These are phyloP conservation scores for Rhodocollybia butyracea DNA, from an alignment of 768 basidiomycete species.

Conservation along the genomic window DNA sequence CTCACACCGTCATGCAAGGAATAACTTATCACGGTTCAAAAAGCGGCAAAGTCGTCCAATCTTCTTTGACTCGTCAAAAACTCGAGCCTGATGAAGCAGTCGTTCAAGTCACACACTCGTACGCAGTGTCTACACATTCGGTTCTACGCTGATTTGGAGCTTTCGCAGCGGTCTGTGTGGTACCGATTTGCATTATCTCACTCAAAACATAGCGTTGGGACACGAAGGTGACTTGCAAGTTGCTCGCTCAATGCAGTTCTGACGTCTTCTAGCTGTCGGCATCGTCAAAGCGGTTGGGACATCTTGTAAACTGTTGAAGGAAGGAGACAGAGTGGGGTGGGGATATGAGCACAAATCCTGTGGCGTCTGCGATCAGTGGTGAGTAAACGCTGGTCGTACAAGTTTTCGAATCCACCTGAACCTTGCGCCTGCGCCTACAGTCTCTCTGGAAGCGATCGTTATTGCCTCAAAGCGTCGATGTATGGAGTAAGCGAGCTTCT, in stretches of 20 bases:
- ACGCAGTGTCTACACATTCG: too few species aligned
- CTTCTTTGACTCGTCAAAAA: neutral
- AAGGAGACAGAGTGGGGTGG: conserved; percentile 33
- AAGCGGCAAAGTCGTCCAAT: neutral
- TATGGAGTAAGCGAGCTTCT: conserved; percentile 5
- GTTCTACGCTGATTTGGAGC: too few species aligned
- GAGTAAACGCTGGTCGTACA: too few species aligned
- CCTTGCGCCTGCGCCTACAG: too few species aligned
- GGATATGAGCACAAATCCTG: conserved; percentile 29
- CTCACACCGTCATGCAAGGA: neutral
- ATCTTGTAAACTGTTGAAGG: neutral
- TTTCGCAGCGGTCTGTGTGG: conserved; percentile 33
- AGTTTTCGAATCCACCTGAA: too few species aligned
- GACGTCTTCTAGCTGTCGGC: conserved; percentile 17
- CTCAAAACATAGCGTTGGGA: conserved; percentile 28
- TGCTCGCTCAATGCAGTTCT: neutral
- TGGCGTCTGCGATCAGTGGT: too few species aligned
- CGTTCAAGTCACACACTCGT: conserved; percentile 6
- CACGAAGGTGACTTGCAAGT: conserved; percentile 26
- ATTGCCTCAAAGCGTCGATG: conserved; percentile 13
- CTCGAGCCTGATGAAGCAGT: conserved; percentile 6
- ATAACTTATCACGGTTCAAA: conserved; percentile 2
- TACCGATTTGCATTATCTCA: conserved; percentile 30
- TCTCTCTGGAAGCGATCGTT: conserved; percentile 27
- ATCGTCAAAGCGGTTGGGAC: conserved; percentile 26